Conservation (phyloP, 164 flowering plant genomes). For the Dillenia suffruticosa region DNA sequence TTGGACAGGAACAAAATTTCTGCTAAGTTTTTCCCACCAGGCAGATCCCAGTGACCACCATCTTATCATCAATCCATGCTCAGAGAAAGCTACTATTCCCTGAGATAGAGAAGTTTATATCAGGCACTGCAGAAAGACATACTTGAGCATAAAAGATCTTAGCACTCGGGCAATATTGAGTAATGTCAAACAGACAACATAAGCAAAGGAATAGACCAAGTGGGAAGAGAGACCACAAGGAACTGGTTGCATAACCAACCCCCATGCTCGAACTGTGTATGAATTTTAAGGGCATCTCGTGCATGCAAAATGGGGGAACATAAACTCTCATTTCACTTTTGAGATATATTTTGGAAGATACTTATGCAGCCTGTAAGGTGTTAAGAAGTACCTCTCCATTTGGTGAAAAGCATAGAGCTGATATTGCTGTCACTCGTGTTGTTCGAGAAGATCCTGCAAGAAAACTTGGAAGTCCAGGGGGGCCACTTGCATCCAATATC, state of each 20-base stretch:
- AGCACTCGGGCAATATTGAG: too few species aligned
- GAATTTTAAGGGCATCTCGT: too few species aligned
- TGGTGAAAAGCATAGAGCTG: conserved; percentile 89
- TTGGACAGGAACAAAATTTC: conserved; percentile 73
- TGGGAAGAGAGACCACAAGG: too few species aligned
- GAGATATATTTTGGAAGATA: too few species aligned
- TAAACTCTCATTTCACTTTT: too few species aligned
- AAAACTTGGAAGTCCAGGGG: conserved; percentile 86
- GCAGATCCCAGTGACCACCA: conserved; percentile 98
- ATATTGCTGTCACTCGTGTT: conserved; percentile 51
- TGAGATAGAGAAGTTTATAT: conserved; percentile 23
- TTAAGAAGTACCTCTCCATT: conserved; percentile 83
- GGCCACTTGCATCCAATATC: conserved; percentile 96
- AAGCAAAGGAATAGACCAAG: too few species aligned
- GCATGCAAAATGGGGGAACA: too few species aligned
- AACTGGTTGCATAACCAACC: too few species aligned
- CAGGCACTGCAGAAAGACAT: background rate
- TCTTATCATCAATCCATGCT: conserved; percentile 91
- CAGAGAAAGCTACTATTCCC: conserved; percentile 97
- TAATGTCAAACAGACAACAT: too few species aligned
- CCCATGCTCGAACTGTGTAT: too few species aligned
- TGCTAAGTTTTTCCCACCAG: conserved; percentile 97
- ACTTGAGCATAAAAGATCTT: too few species aligned
- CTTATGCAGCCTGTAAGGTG: too few species aligned
- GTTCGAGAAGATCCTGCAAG: conserved; percentile 60